Conservation (phyloP, 2,329 filamentous ascomycete genomes). For the Cercospora sp. region DNA sequence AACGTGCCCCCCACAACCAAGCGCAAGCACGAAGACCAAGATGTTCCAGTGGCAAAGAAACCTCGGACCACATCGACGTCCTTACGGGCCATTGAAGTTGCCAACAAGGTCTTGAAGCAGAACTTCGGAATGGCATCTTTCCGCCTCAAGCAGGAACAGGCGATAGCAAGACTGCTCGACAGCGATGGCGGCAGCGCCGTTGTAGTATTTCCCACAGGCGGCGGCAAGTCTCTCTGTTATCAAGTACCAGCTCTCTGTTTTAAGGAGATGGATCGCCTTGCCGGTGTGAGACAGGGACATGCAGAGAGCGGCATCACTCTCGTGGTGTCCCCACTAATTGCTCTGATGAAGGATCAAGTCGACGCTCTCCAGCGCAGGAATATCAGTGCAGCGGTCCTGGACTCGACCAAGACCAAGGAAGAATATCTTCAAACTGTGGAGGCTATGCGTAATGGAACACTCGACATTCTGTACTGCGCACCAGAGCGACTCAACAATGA, state of each 20-base stretch:
- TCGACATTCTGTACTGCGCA: slow-evolving; percentile 60
- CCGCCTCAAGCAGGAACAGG: slow-evolving; percentile 50
- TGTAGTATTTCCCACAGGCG: slow-evolving; percentile 46
- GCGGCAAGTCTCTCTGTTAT: slow-evolving; percentile 46
- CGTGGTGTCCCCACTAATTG: slow-evolving; percentile 59
- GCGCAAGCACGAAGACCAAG: slow-evolving; percentile 19
- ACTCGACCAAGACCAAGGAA: slow-evolving; percentile 56
- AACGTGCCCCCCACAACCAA: slow-evolving; percentile 15
- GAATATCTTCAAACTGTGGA: slow-evolving; percentile 47
- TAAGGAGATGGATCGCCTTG: slow-evolving; percentile 42
- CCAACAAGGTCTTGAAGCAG: slow-evolving; percentile 43
- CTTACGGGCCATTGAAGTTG: slow-evolving; percentile 21
- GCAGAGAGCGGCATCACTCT: slow-evolving; percentile 55
- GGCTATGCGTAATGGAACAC: slow-evolving; percentile 49
- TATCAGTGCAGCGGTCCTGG: slow-evolving; percentile 56
- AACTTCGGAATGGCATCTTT: slow-evolving; percentile 48
- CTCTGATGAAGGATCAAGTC: slow-evolving; percentile 63
- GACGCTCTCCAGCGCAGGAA: slow-evolving; percentile 54
- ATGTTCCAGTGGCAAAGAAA: slow-evolving; percentile 15
- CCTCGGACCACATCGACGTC: slow-evolving; percentile 10
- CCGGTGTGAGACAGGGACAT: slow-evolving; percentile 33
- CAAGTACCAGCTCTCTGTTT: slow-evolving; percentile 50
- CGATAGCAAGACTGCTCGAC: slow-evolving; percentile 45
- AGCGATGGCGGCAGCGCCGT: slow-evolving; percentile 45
- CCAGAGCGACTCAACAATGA: slow-evolving; percentile 64